Base-by-base conservation (phyloP, 2,329 filamentous ascomycete genomes). In the Fusarium ramigenum region DNA sequence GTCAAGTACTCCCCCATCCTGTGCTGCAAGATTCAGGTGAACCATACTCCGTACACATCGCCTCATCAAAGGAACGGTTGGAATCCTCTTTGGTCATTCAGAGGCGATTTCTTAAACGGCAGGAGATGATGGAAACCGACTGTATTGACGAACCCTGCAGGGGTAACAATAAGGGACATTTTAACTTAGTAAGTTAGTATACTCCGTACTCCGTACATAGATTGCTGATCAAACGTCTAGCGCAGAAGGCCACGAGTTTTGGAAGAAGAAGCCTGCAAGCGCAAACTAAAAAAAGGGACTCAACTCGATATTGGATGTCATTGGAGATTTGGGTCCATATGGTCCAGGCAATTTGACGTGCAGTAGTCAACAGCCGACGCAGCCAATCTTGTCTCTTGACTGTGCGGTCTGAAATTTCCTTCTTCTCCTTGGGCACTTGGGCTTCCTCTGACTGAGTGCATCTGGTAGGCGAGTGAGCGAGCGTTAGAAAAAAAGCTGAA, bases 261-360 rank as follows among this genome's bases (percentile, higher is more conserved):
- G 34, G 61, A 59, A 60, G 42, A 61, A 37, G 47, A 50, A 32
- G 47, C 47, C 28, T 50, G 28, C 43, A 67, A 52, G 52, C 19
- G 32, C 44, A 61, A 57, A 66, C 68, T 73, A 72, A 75, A 77
- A 75, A 77, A 74, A 70, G 63, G 36, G 70, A 54, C 40, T 54
- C 53, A 42, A 46, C 60, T 65, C 34, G 32, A 59, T 52, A 32
- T 25, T 58, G 39, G n/a, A 57, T 47, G 30, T n/a, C 40, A 58
- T 58, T 49, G 40, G 54, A 49, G 18, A 23, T 43, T 61, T 61
- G 49, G 39, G 63, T 57, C 44, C 54, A 68, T 68, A 43, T 71
- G 68, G 56, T 36, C 60, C 56, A 46, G 58, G 58, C 62, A 78
- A 77, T 78, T 76, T 78, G 76, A 76, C 69, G 62, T 72, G 76